phyloP scores from a whole-genome alignment of 139 green algal genomes.

The Picochlorum sp. region DNA sequence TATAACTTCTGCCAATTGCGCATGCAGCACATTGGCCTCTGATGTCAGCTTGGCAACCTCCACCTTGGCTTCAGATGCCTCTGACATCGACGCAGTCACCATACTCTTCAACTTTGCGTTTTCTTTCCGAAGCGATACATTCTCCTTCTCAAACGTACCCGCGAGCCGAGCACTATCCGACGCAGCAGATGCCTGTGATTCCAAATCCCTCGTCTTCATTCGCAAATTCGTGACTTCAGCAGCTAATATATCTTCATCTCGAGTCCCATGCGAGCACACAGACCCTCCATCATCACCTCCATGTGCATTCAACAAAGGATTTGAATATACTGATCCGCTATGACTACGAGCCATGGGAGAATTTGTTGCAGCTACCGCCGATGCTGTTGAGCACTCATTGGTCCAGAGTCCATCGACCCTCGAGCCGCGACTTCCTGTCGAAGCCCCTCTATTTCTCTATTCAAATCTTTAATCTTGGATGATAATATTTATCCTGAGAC shows the following conservation, averaged over 20 bases:
- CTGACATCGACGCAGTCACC: neutral
- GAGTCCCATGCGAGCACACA: neutral
- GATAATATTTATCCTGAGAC: neutral
- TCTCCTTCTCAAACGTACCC: neutral
- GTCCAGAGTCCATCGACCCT: neutral
- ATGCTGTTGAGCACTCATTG: neutral
- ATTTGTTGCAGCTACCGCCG: neutral
- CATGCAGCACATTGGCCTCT: slow-evolving; percentile 7
- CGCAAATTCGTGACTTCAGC: slow-evolving; percentile 1
- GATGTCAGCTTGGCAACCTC: slow-evolving; percentile 4
- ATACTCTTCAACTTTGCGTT: neutral
- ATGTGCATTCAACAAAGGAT: neutral
- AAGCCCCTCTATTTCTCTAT: no score
- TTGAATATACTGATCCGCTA: slow-evolving; percentile 1
- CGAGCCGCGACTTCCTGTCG: no score
- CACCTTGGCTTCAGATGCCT: neutral
- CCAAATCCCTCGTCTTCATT: slow-evolving; percentile 2
- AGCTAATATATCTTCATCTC: slow-evolving; percentile 8
- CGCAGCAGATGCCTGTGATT: neutral
- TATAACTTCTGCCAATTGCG: slow-evolving; percentile 9
- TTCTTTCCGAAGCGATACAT: neutral
- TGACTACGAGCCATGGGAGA: neutral
- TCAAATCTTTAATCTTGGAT: neutral
- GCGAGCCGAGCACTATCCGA: neutral
- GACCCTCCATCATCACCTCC: neutral